Conservation (phyloP, 129 eudicot genomes). For the Centaurea solstitialis region DNA sequence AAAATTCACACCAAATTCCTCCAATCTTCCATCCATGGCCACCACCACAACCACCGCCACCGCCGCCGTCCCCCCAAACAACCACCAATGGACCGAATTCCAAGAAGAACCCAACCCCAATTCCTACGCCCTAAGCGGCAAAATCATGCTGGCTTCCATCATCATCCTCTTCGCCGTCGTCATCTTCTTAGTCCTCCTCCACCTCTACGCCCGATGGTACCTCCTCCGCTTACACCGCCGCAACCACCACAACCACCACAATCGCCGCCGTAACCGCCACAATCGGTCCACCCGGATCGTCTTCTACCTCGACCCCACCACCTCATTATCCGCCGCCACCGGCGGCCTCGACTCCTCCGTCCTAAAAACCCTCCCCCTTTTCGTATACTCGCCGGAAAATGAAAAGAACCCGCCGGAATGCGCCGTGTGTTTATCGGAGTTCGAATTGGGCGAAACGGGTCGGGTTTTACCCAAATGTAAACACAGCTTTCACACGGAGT, state of each 20-base stretch:
- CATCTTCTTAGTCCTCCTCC: conserved; percentile 52
- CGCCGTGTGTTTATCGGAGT: conserved; percentile 93
- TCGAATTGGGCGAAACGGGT: conserved; percentile 64
- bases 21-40: background rate
- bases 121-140: conserved; percentile 71
- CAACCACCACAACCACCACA: conserved; percentile 34
- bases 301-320: conserved; percentile 40
- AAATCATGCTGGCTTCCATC: conserved; percentile 79
- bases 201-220: conserved; percentile 81
- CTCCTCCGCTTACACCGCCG: conserved; percentile 54
- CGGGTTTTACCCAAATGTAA: conserved; percentile 72
- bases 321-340: background rate
- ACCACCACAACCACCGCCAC: background rate
- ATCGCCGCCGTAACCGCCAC: conserved; percentile 41
- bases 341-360: conserved; percentile 49
- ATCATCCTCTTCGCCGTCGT: conserved; percentile 65
- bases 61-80: background rate
- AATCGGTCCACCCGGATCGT: conserved; percentile 49
- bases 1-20: background rate
- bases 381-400: conserved; percentile 36
- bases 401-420: conserved; percentile 44
- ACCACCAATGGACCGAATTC: background rate
- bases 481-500: conserved; percentile 73
- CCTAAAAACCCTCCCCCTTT: conserved; percentile 56
- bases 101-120: conserved; percentile 11